These are phyloP conservation scores for Agastache rugosa DNA, from an alignment of 257 asterid genomes.

Conservation along the genomic window DNA sequence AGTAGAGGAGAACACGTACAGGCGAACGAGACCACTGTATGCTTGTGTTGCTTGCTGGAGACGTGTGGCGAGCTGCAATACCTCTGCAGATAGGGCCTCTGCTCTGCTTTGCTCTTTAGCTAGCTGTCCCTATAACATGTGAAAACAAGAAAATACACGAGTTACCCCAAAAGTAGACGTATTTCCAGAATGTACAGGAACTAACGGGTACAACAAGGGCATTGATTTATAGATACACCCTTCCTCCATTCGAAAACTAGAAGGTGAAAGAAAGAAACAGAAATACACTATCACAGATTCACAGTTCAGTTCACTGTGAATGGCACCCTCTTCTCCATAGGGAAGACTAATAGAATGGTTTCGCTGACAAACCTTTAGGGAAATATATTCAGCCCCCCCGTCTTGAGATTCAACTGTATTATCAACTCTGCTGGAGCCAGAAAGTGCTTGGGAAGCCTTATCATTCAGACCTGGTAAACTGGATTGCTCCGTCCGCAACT, in stretches of 20 bases:
- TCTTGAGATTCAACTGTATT: constrained; percentile 43
- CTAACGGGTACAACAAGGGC: neutral
- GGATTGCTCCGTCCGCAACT: constrained; percentile 69
- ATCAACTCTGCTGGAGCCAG: constrained; percentile 47
- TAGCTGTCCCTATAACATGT: constrained; percentile 59
- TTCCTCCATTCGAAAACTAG: constrained; percentile 8
- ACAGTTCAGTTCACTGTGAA: neutral
- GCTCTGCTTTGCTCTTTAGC: constrained; percentile 86
- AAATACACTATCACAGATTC: neutral
- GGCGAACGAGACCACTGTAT: constrained; percentile 73
- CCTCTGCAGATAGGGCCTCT: constrained; percentile 81
- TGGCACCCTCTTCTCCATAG: constrained; percentile 7
- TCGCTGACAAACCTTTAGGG: constrained; percentile 65
- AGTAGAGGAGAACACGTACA: constrained; percentile 54
- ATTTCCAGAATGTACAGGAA: constrained; percentile 3
- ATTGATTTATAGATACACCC: neutral
- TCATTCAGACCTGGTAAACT: constrained; percentile 45
- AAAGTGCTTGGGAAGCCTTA: constrained; percentile 43
- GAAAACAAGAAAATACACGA: constrained; percentile 5
- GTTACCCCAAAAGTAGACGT: constrained; percentile 11
- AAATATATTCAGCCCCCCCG: constrained; percentile 51
- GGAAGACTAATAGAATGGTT: neutral
- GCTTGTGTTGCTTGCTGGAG: constrained; percentile 86
- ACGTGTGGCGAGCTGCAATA: constrained; percentile 75
- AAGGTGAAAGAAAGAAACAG: neutral